These are phyloP conservation scores for Cucurbita ficifolia DNA, from an alignment of 306 rosid genomes.

Conservation along the genomic window DNA sequence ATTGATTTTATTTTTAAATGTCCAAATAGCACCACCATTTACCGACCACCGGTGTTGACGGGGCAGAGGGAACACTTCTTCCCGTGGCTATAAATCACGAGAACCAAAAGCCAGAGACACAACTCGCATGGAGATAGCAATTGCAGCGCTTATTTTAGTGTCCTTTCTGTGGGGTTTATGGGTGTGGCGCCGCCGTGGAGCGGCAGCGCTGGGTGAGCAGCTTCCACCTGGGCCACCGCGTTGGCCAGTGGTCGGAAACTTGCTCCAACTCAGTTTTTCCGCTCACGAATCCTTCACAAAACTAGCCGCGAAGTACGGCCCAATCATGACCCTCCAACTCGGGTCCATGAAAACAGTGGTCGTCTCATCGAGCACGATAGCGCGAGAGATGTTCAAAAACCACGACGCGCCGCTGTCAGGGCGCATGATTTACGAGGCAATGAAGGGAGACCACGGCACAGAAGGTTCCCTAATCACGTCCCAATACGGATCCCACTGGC, in stretches of 20 bases:
- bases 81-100: too few species aligned
- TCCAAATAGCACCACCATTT: too few species aligned
- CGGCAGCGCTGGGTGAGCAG: neutral
- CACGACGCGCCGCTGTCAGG: constrained; percentile 54
- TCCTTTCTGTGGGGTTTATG: constrained; percentile 21
- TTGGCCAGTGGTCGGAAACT: constrained; percentile 70
- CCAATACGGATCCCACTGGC: constrained; percentile 72
- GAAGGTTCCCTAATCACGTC: constrained; percentile 61
- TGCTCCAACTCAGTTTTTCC: constrained; percentile 44
- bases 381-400: constrained; percentile 51
- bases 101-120: too few species aligned
- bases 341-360: constrained; percentile 83
- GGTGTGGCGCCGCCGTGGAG: constrained; percentile 5
- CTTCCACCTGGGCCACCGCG: constrained; percentile 79
- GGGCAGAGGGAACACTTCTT: too few species aligned
- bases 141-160: constrained; percentile 2
- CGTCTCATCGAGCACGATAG: constrained; percentile 39
- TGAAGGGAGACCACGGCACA: constrained; percentile 43
- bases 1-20: too few species aligned
- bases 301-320: constrained; percentile 46
- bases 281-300: constrained; percentile 51
- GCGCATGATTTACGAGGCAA: constrained; percentile 63
- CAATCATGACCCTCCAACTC: constrained; percentile 66
- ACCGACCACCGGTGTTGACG: too few species aligned
- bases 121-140: neutral